Conservation (phyloP, 495 filamentous ascomycete genomes). For the Penicillium cosmopolitanum region DNA sequence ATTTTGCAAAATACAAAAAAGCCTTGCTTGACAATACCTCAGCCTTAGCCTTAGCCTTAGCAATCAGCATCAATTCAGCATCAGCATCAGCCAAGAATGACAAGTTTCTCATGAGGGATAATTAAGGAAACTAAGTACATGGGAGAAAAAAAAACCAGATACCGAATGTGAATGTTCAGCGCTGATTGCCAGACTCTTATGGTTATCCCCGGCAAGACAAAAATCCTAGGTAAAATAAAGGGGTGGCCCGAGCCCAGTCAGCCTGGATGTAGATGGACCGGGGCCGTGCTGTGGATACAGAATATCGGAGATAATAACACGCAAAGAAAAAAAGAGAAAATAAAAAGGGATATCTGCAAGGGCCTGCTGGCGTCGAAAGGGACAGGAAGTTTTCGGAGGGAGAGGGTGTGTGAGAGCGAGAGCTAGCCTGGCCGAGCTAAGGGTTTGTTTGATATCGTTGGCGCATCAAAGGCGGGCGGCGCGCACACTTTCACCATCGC, state of each 20-base stretch:
- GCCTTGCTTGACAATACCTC: neutral
- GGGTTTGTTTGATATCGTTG: conserved; percentile 18
- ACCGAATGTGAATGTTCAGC: conserved; percentile 20
- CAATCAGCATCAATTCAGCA: neutral
- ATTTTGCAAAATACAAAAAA: neutral
- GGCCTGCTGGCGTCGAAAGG: conserved; percentile 43
- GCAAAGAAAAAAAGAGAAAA: conserved; percentile 36
- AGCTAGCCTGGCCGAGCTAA: neutral
- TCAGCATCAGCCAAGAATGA: conserved; percentile 16
- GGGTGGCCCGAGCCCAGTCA: conserved; percentile 5
- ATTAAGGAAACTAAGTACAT: conserved; percentile 52
- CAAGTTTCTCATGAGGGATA: conserved; percentile 33
- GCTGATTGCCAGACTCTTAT: conserved; percentile 39
- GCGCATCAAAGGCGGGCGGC: conserved; percentile 12
- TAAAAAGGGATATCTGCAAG: conserved; percentile 49
- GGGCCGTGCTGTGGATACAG: conserved; percentile 21
- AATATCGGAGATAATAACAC: conserved; percentile 30
- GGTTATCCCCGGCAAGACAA: conserved; percentile 34
- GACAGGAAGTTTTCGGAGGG: conserved; percentile 31
- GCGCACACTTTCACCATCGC: conserved; percentile 18
- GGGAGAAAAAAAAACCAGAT: conserved; percentile 32
- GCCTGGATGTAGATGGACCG: conserved; percentile 14
- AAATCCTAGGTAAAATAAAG: conserved; percentile 33
- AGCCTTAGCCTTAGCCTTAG: neutral
- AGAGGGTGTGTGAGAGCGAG: no score